phyloP scores from a whole-genome alignment of 1,284 basidiomycete species.

The Xerocomus nothofagi region DNA sequence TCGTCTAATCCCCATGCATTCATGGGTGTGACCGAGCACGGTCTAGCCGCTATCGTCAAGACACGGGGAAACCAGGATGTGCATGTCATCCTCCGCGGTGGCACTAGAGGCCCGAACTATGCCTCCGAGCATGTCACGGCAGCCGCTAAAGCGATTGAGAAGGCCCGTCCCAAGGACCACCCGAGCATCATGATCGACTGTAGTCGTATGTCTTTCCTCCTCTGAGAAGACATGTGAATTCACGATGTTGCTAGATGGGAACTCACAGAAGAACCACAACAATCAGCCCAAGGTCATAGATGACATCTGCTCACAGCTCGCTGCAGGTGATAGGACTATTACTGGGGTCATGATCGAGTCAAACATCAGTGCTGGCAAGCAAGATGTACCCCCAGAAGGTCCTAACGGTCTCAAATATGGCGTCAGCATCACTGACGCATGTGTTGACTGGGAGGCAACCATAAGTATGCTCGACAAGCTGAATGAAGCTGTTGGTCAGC shows the following conservation, averaged over 20 bases:
- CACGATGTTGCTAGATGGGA: constrained; percentile 60
- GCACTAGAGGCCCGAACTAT: constrained; percentile 87
- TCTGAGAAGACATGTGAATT: not conserved
- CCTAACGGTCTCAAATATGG: constrained; percentile 74
- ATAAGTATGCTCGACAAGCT: constrained; percentile 74
- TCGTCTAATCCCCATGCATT: constrained; percentile 93
- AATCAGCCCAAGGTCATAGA: constrained; percentile 86
- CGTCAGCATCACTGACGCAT: constrained; percentile 91
- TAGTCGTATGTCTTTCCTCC: constrained; percentile 55
- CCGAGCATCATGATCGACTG: constrained; percentile 87
- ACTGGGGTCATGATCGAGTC: constrained; percentile 98
- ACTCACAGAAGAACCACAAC: constrained; percentile 89
- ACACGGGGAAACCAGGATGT: constrained; percentile 91
- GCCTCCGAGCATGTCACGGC: constrained; percentile 72
- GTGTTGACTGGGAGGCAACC: constrained; percentile 89
- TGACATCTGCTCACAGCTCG: constrained; percentile 78
- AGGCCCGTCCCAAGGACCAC: constrained; percentile 61
- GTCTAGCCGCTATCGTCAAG: constrained; percentile 93
- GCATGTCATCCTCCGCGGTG: constrained; percentile 92
- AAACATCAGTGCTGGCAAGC: constrained; percentile 85
- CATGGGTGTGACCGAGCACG: constrained; percentile 96
- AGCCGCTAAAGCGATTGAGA: constrained; percentile 68
- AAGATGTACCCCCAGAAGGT: constrained; percentile 74
- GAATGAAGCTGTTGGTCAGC: constrained; percentile 50
- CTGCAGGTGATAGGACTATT: constrained; percentile 74